Conservation (phyloP, 129 eudicot genomes). For the Cynara cardunculus region DNA sequence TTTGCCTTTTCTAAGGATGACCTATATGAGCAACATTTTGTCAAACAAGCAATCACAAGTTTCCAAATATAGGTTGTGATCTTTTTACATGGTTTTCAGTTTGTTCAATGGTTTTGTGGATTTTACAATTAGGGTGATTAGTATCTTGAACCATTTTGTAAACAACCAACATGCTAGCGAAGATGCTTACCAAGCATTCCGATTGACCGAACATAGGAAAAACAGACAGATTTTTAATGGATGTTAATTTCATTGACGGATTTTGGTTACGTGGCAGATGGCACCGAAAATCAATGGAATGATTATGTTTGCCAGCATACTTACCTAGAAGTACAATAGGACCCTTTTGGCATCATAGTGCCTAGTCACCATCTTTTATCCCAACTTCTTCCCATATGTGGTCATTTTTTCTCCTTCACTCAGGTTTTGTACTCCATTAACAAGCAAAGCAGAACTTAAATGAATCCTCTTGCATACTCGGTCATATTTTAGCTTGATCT, state of each 20-base stretch:
- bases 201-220: background rate
- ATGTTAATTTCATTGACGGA: background rate
- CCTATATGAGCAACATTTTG: background rate
- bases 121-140: background rate
- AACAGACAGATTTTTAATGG: background rate
- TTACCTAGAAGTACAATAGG: background rate
- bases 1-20: background rate
- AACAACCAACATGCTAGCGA: background rate
- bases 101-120: background rate
- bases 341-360: background rate
- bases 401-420: background rate
- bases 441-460: background rate
- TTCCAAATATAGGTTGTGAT: conserved; percentile 12
- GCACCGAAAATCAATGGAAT: background rate
- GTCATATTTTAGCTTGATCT: background rate
- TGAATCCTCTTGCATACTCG: background rate
- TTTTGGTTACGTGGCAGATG: background rate
- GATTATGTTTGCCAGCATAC: conserved; percentile 1
- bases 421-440: background rate
- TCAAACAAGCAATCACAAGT: conserved; percentile 14
- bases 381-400: background rate
- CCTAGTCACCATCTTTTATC: background rate
- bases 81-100: conserved; percentile 4
- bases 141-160: conserved; percentile 5
- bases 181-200: background rate